phyloP scores from a whole-genome alignment of 1,284 basidiomycete species.

The Ganoderma sp. region DNA sequence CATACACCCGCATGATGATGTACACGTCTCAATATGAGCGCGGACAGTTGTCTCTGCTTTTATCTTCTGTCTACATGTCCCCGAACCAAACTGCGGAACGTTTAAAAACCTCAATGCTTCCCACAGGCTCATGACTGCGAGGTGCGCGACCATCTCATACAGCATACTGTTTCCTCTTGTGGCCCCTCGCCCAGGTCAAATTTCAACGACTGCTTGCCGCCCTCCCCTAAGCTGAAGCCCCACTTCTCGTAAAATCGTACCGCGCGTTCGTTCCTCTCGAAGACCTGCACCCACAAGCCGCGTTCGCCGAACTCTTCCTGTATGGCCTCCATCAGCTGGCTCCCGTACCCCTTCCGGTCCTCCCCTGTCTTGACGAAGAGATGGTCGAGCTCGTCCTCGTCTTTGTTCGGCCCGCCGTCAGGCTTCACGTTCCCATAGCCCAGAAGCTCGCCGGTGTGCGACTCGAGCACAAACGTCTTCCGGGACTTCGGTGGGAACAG shows the following conservation, averaged over 20 bases:
- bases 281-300: constrained; percentile 22
- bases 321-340: constrained; percentile 24
- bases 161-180: constrained; percentile 11
- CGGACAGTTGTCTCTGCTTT: constrained; percentile 6
- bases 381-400: constrained; percentile 28
- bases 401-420: constrained; percentile 5
- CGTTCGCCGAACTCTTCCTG: constrained; percentile 22
- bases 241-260: constrained; percentile 26
- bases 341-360: constrained; percentile 25
- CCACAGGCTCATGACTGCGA: constrained; percentile 1
- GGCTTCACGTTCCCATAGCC: constrained; percentile 27
- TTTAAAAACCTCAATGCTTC: background rate
- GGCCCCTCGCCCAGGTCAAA: constrained; percentile 8
- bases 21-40: constrained; percentile 19
- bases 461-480: constrained; percentile 25
- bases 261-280: constrained; percentile 28
- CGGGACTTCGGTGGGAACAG: constrained; percentile 26
- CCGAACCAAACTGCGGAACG: background rate
- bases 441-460: constrained; percentile 22
- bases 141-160: constrained; percentile 22
- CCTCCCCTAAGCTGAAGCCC: constrained; percentile 19
- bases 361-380: constrained; percentile 26
- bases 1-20: constrained; percentile 19
- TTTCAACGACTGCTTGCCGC: constrained; percentile 11
- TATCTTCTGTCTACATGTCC: background rate